Evolutionary conservation across 768 basidiomycete genomes (phyloP), one percentile per base, ranked within the genome.

Genomic region (Tremella mesenterica): DNA sequence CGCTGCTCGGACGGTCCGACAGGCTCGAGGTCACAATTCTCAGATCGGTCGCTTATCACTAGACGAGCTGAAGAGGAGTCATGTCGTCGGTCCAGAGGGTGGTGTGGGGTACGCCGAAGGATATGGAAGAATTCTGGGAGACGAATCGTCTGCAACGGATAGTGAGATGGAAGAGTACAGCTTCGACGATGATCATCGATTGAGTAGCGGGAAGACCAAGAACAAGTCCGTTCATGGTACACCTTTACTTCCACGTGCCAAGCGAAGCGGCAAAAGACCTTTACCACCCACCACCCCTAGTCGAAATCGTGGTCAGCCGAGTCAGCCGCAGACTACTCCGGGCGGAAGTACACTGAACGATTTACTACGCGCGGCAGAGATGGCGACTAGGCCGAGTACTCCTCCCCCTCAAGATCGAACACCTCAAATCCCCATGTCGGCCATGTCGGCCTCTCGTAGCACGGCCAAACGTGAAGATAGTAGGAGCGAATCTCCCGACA

Each of bases 71-170:
- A 57, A 61, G 34, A 31, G 46, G 13, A 57, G 59, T 12, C 61
- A 61, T 5, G 65, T 70, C 7, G 56, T 70, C 12, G 68, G 68
- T n/a, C 68, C 68, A 5, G 63, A 60, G 29, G 68, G 68, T 18
- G 68, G 68, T 16, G n/a, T 70, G 1, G 68, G 68, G 7, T 69
- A 67, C 44, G 53, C 65, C 0, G 68, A 70, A 27, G 68, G 68
- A n/a, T 67, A 67, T 38, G 60, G 56, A 13, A 59, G 59, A 30
- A 20, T 46, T 16, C 29, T 47, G 10, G 54, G 48, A 12, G 54
- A 62, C 20, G 61, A 61, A 12, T 59, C 55, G 4, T 61, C 60
- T 29, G 55, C 53, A 8, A 27, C 52, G 13, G 61, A 65, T 8
- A 48, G 45, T 16, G 61, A 63, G 23, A 53, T 57, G 20, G 63